Evolutionary conservation across 2,329 filamentous ascomycete genomes (phyloP).

Genomic region (Falciphora oryzae): DNA sequence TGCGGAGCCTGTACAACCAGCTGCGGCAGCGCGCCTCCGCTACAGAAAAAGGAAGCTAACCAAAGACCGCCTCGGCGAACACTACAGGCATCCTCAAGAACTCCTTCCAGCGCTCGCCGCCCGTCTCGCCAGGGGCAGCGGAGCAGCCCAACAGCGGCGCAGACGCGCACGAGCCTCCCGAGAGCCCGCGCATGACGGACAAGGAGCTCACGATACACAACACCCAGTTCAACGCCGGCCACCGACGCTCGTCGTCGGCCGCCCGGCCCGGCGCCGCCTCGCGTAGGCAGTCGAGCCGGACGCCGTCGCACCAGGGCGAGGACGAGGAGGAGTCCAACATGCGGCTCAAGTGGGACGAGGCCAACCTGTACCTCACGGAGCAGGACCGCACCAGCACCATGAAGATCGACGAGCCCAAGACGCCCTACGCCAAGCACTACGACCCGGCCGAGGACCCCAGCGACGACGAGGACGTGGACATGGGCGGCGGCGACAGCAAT

Average conservation of each 20-base stretch:
- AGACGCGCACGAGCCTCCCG: slow-evolving; percentile 21
- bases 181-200: slow-evolving; percentile 51
- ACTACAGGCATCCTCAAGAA: slow-evolving; percentile 86
- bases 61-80: background rate
- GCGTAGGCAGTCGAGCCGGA: slow-evolving; percentile 62
- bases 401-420: slow-evolving; percentile 99
- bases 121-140: slow-evolving; percentile 36
- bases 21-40: background rate
- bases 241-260: slow-evolving; percentile 74
- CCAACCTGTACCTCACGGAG: slow-evolving; percentile 93
- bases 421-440: slow-evolving; percentile 88
- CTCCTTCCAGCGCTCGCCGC: slow-evolving; percentile 60
- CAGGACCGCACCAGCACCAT: slow-evolving; percentile 93
- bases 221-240: slow-evolving; percentile 89
- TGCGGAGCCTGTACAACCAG: background rate
- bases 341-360: slow-evolving; percentile 96
- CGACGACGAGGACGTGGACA: slow-evolving; percentile 65
- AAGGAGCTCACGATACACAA: slow-evolving; percentile 93
- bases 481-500: slow-evolving; percentile 47
- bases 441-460: slow-evolving; percentile 83
- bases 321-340: slow-evolving; percentile 51
- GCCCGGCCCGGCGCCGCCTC: slow-evolving; percentile 56
- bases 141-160: slow-evolving; percentile 19
- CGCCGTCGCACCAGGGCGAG: slow-evolving; percentile 39
- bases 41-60: background rate